These are phyloP conservation scores for Schwanniomyces polymorphus DNA, from an alignment of 805 yeast species.

Conservation along the genomic window DNA sequence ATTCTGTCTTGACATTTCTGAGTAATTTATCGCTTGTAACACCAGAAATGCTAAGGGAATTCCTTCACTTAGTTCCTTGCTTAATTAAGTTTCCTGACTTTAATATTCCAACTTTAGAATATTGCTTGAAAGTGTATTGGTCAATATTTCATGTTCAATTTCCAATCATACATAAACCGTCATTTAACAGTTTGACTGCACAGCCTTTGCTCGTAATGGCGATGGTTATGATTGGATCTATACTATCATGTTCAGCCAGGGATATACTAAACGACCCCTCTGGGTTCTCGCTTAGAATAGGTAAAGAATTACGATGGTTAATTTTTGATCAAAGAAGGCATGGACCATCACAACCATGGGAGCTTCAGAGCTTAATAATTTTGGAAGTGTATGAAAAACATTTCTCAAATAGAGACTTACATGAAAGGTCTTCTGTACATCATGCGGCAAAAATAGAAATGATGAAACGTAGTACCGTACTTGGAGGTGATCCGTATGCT, in stretches of 20 bases:
- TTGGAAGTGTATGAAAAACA: conserved; percentile 6
- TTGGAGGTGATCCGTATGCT: conserved; percentile 5
- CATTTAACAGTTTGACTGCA: conserved; percentile 42
- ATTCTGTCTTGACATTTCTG: too few species aligned
- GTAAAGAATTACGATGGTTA: conserved; percentile 4
- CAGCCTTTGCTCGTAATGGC: conserved; percentile 6
- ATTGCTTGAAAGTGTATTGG: conserved; percentile 44
- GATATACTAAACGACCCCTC: background rate
- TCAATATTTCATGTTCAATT: conserved; percentile 53
- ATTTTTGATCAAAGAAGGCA: conserved; percentile 2
- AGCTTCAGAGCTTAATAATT: conserved; percentile 3
- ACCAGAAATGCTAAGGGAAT: too few species aligned
- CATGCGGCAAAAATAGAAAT: conserved; percentile 6
- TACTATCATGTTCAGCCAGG: background rate
- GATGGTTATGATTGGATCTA: conserved; percentile 9
- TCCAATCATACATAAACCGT: conserved; percentile 55
- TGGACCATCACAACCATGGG: conserved; percentile 4
- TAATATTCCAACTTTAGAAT: background rate
- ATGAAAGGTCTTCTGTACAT: conserved; percentile 4
- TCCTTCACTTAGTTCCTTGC: conserved; percentile 1
- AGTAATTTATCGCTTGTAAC: too few species aligned
- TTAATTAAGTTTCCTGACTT: conserved; percentile 5
- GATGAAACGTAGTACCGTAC: background rate
- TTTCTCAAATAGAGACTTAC: conserved; percentile 1
- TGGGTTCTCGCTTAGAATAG: conserved; percentile 1